Evolutionary conservation across 495 filamentous ascomycete genomes (phyloP), one percentile per base, ranked within the genome.

Genomic region (Penicillium silybi): DNA sequence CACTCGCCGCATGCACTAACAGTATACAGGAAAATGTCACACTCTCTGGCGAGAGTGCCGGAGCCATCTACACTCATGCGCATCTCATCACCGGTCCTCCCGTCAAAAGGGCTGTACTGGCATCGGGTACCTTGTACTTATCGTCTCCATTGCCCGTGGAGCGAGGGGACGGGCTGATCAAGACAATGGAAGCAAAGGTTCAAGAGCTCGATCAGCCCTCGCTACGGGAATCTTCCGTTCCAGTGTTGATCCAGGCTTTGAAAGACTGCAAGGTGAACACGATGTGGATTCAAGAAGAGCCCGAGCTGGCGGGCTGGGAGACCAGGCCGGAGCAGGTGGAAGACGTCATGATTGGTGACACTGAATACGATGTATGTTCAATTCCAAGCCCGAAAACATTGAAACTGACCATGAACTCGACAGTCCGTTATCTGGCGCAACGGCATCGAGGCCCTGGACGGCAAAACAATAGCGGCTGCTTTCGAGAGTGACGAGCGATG

Each of bases 341-440:
- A 0, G 66, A 73, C 35, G 27, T 71, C 1, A 68, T 73, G 68
- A 71, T 73, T 20, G 70, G 70, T 13, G 70, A 73, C 48, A 62
- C 62, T 9, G 70, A 73, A 48, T 71, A 65, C 46, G 70, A 73
- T 62, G 70, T 73, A 42, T 10, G 55, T 50, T 37, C 11, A 13
- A 15, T 0, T 4, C 20, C 17, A 17, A 32, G 11, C 29, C 29
- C 1, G 29, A 3, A 1, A 13, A 2, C 3, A 1, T 32, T 32
- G 29, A 32, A 32, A 10, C 29, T 10, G 8, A 32, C 29, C 11
- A 3, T 13, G 2, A 29, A 2, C 7, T 9, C 13, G 29, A 34
- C 23, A 73, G 69, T 72, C 70, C 2, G 62, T 71, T 23, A 72
- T 74, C 13, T 74, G 70, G 70, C 61, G 70, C n/a, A 68, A 71